Percentiles rank a stretch among this genome's conserved stretches.
Conservation (phyloP, 192 early-diverging fungal genomes). For the Cetraspora pellucida region DNA sequence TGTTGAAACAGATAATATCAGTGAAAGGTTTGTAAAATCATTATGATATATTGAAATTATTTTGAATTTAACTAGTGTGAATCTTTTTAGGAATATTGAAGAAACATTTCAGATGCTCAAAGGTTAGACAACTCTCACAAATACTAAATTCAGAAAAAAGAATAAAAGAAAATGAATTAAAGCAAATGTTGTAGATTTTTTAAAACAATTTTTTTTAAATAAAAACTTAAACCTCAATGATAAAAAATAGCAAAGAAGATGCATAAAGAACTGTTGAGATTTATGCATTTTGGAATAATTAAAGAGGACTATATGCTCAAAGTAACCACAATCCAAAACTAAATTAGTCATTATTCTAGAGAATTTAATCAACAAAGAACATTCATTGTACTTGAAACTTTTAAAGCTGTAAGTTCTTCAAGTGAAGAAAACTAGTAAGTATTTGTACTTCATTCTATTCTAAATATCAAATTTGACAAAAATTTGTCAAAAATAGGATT, state of each 20-base stretch:
- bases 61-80: neutral
- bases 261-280: neutral
- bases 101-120: neutral
- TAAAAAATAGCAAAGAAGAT: neutral
- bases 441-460: no score
- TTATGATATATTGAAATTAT: neutral
- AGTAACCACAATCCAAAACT: neutral
- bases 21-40: no score
- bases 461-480: no score
- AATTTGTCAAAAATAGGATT: no score
- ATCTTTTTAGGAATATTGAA: neutral
- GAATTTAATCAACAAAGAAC: neutral
- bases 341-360: neutral
- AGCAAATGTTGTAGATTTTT: neutral
- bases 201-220: constrained; percentile 1
- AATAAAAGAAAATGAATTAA: neutral
- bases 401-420: no score
- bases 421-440: no score
- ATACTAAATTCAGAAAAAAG: neutral
- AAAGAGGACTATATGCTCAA: neutral
- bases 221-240: neutral
- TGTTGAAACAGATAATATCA: neutral
- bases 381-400: no score
- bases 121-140: neutral
- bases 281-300: neutral